Percentiles rank a stretch among this genome's conserved stretches.
Evolutionary conservation across 2,329 filamentous ascomycete species (phyloP).

Genomic region (Diplodia corticola): DNA sequence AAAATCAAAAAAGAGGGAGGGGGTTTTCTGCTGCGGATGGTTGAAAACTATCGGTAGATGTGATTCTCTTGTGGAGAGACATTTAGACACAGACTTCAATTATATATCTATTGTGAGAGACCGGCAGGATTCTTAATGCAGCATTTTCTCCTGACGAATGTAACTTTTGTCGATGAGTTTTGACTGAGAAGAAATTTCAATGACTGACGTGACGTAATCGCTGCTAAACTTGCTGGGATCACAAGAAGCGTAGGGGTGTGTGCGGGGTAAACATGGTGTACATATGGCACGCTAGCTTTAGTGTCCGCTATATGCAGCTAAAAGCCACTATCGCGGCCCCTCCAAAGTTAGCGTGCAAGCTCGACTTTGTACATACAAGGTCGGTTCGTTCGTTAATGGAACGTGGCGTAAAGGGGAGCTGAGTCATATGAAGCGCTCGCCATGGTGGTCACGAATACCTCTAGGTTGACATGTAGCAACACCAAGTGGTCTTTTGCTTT

Average conservation of each 20-base stretch:
- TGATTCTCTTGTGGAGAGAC: too few species aligned
- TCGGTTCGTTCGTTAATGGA: neutral
- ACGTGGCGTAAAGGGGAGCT: too few species aligned
- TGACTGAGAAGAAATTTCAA: too few species aligned
- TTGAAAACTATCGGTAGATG: too few species aligned
- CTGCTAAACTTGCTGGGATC: neutral
- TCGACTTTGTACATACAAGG: neutral
- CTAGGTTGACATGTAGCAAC: neutral
- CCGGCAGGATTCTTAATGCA: too few species aligned
- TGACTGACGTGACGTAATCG: neutral
- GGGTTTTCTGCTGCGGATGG: too few species aligned
- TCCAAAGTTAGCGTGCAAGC: neutral
- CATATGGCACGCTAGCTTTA: neutral
- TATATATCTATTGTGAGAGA: too few species aligned
- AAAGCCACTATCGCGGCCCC: too few species aligned
- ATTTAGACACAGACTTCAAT: too few species aligned
- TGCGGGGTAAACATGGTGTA: neutral
- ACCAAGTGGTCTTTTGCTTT: neutral
- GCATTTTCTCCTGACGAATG: too few species aligned
- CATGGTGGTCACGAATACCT: neutral
- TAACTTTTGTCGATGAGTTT: too few species aligned
- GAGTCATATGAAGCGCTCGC: neutral
- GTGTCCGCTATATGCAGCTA: neutral
- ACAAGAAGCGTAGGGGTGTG: neutral
- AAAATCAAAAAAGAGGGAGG: too few species aligned